phyloP scores from a whole-genome alignment of 495 filamentous ascomycete species.

The Astrothelium macrocarpum region DNA sequence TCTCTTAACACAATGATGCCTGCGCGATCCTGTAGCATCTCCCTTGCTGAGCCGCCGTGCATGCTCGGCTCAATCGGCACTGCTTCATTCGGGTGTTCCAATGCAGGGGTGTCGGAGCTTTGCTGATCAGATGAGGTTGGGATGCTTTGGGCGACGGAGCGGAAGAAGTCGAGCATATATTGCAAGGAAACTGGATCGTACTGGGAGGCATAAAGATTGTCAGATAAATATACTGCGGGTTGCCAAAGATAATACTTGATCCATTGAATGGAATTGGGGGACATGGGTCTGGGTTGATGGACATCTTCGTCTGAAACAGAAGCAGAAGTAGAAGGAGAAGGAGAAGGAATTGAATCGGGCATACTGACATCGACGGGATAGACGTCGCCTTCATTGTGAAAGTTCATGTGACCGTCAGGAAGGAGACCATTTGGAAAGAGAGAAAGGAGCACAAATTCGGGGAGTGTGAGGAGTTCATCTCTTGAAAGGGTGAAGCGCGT shows the following conservation, averaged over 20 bases:
- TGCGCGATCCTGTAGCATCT: conserved; percentile 78
- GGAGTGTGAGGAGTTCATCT: conserved; percentile 88
- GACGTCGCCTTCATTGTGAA: conserved; percentile 76
- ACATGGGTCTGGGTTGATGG: conserved; percentile 19
- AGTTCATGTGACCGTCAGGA: conserved; percentile 93
- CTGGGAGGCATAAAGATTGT: conserved; percentile 50
- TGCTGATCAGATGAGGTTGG: conserved; percentile 59
- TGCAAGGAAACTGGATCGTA: conserved; percentile 93
- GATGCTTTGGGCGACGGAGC: conserved; percentile 87
- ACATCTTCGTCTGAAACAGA: conserved; percentile 6
- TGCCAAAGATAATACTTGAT: conserved; percentile 31
- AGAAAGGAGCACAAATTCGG: conserved; percentile 97
- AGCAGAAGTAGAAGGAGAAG: conserved; percentile 24
- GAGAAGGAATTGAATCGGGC: conserved; percentile 21
- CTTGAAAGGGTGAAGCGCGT: conserved; percentile 87
- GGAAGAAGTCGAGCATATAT: conserved; percentile 99
- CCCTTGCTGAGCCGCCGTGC: conserved; percentile 56
- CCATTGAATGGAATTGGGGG: conserved; percentile 25
- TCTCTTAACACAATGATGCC: conserved; percentile 96
- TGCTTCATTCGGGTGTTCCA: conserved; percentile 42
- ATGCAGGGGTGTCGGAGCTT: conserved; percentile 42
- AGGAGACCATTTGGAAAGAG: conserved; percentile 96
- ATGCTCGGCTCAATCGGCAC: conserved; percentile 50
- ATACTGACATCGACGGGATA: conserved; percentile 91
- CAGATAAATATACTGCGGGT: conserved; percentile 46